Evolutionary conservation across 2,329 filamentous ascomycete species (phyloP), one percentile per base, ranked within the genome.

Genomic region (Gremmenia infestans): DNA sequence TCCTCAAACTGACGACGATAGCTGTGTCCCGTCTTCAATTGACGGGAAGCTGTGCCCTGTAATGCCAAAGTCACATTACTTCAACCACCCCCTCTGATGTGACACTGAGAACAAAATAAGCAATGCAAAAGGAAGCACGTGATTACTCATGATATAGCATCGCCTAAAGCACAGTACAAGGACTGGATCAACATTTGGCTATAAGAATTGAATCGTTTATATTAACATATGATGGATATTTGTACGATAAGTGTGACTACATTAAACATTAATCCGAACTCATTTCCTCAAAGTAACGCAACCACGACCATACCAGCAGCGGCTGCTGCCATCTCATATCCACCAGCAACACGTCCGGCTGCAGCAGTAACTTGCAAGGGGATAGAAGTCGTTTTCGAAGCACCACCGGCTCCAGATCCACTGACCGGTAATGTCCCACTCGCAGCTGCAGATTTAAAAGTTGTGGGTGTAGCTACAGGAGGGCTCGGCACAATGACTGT

Each of bases 261-360:
- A 39, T 39, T 39, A 39, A 39, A 14, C 37, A 39, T n/a, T 39
- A 39, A 39, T 2, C 12, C 14, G 14, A 8, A 5, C 37, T 5
- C 37, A n/a, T 14, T 12, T n/a, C 37, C 19, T 35, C 43, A 52
- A 15, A 52, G 22, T 9, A 56, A 55, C 45, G 55, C 53, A 49
- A 56, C 53, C 43, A 50, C 57, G 39, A 60, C 43, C 23, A 51
- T 25, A 49, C 59, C 59, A 46, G 51, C 52, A 52, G 52, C 60
- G 9, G 49, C 57, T 15, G 57, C 55, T 1, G 47, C 50, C 50
- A 61, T 45, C 50, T 56, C 57, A 17, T 55, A 15, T 22, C 47
- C 47, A 28, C 28, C 39, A n/a, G 47, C 28, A 7, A 59, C 12
- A 42, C 60, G 57, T 4, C 57, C 53, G 22, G 60, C 60, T n/a